Percentiles rank a stretch among this genome's conserved stretches.
Conservation (phyloP, 2,329 filamentous ascomycete species). For the Beauveria sp. region DNA sequence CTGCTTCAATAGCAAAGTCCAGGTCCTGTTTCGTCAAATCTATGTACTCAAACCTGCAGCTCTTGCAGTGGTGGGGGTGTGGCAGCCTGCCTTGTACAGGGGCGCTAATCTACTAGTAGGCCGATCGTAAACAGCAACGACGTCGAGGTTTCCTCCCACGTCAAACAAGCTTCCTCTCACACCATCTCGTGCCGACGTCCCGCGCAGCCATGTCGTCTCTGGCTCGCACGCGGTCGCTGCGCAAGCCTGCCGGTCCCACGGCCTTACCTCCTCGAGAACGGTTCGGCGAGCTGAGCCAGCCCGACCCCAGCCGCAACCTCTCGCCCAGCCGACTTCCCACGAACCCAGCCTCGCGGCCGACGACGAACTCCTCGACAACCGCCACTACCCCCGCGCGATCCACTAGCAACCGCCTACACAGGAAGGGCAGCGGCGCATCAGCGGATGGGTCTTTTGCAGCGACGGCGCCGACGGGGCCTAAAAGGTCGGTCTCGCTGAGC, state of each 20-base stretch:
- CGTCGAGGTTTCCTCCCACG: neutral
- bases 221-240: conserved; percentile 40
- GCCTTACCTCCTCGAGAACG: conserved; percentile 9
- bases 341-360: conserved; percentile 30
- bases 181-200: neutral
- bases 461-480: neutral
- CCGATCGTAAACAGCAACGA: neutral
- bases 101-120: conserved; percentile 1
- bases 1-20: too few species aligned
- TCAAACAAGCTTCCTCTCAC: neutral
- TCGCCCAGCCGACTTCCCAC: conserved; percentile 45
- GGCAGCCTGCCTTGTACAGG: neutral
- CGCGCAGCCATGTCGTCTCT: conserved; percentile 33
- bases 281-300: neutral
- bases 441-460: neutral
- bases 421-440: neutral
- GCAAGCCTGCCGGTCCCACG: conserved; percentile 28
- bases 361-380: conserved; percentile 19
- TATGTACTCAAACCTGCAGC: neutral
- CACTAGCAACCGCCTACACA: conserved; percentile 10
- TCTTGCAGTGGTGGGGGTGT: neutral
- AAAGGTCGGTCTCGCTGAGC: conserved; percentile 18
- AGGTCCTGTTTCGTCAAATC: too few species aligned
- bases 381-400: conserved; percentile 20
- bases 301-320: conserved; percentile 23